phyloP scores from a whole-genome alignment of 139 green algal genomes.

The Haematococcus lacustris region DNA sequence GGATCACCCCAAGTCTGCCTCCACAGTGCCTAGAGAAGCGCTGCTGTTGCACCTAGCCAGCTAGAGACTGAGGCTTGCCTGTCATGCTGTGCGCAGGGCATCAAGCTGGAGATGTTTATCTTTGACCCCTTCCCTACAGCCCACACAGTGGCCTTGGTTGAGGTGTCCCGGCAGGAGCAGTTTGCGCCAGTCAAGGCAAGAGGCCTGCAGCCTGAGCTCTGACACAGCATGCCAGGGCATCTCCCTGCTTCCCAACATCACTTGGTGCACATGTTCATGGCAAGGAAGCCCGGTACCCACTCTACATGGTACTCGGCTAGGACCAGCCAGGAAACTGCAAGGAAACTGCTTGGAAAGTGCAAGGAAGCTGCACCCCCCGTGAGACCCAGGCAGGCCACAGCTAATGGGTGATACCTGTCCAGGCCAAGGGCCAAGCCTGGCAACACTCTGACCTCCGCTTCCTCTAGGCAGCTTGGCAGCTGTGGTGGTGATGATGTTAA shows the following conservation, averaged over 20 bases:
- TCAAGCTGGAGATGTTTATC: conserved; percentile 97
- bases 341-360: background rate
- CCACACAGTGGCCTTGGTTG: conserved; percentile 36
- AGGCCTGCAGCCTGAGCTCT: conserved; percentile 31
- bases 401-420: background rate
- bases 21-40: too few relatives aligned
- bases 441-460: background rate
- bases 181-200: conserved; percentile 90
- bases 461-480: background rate
- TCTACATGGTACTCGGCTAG: background rate
- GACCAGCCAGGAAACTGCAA: background rate
- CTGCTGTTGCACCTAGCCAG: too few relatives aligned
- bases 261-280: background rate
- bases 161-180: conserved; percentile 51
- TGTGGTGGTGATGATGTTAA: background rate
- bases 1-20: too few relatives aligned
- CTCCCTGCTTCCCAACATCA: background rate
- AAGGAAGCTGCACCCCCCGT: too few relatives aligned
- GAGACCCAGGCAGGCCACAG: too few relatives aligned
- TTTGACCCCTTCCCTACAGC: conserved; percentile 88
- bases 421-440: background rate
- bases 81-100: conserved; percentile 46
- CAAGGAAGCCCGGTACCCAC: background rate
- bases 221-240: conserved; percentile 24
- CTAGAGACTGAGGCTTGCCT: too few relatives aligned